Evolutionary conservation across 345 rosid genomes (phyloP).

Genomic region (Brassica nigra): DNA sequence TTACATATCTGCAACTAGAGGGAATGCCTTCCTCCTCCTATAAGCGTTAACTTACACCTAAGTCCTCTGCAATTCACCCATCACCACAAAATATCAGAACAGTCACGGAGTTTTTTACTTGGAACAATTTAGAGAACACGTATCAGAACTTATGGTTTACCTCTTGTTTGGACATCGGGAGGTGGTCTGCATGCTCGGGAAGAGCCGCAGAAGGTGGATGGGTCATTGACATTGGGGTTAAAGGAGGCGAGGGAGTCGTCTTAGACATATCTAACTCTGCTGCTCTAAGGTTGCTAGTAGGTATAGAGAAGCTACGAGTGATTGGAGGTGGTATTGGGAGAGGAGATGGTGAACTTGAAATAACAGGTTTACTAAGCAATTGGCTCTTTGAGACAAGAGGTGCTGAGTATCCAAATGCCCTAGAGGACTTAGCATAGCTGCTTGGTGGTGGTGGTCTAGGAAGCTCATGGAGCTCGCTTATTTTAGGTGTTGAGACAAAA

Average conservation of each 20-base stretch:
- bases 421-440: constrained; percentile 47
- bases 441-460: constrained; percentile 94
- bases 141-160: constrained; percentile 35
- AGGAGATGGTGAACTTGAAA: constrained; percentile 59
- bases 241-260: constrained; percentile 62
- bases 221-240: constrained; percentile 62
- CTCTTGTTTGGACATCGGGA: constrained; percentile 42
- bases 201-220: constrained; percentile 28
- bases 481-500: constrained; percentile 73
- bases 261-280: constrained; percentile 46
- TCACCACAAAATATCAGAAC: constrained; percentile 13
- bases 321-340: constrained; percentile 78
- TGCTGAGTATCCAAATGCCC: constrained; percentile 68
- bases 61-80: constrained; percentile 26
- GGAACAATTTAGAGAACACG: neutral
- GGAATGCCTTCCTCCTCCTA: constrained; percentile 25
- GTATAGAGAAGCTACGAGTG: constrained; percentile 87
- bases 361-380: constrained; percentile 46
- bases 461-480: constrained; percentile 98
- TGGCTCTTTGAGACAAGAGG: constrained; percentile 63
- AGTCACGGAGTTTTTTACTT: neutral
- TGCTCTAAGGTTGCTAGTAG: constrained; percentile 58
- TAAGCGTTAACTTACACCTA: constrained; percentile 15
- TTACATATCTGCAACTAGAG: constrained; percentile 36
- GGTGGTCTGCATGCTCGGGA: constrained; percentile 32